These are phyloP conservation scores for Astrephomene gubernaculifera DNA, from an alignment of 139 green algal genomes.

Conservation along the genomic window DNA sequence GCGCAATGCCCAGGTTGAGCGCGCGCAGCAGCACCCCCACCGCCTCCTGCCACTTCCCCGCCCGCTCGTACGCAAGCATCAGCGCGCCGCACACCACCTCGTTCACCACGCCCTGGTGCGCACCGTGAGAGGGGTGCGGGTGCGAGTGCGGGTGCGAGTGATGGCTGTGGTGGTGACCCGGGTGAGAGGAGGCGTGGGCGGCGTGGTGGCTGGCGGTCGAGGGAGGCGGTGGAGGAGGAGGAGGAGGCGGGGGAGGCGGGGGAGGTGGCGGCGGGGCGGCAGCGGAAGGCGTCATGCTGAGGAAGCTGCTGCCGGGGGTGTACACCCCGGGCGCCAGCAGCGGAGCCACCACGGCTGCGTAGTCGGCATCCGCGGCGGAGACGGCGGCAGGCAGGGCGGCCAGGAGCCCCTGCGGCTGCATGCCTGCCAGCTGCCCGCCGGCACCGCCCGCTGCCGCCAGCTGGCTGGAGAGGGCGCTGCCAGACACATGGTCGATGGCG, in stretches of 20 bases:
- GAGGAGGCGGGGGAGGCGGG: not conserved
- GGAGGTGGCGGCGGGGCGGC: not conserved
- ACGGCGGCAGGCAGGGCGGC: not conserved
- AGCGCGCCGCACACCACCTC: constrained; percentile 87
- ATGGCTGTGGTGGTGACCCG: too few relatives aligned
- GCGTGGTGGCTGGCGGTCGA: not conserved
- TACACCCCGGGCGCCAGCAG: not conserved
- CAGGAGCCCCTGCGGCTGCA: not conserved
- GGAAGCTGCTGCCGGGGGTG: not conserved
- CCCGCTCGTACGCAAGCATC: constrained; percentile 88
- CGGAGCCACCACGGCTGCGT: not conserved
- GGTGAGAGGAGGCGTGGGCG: not conserved
- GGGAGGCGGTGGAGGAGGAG: not conserved
- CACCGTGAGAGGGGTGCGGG: not conserved
- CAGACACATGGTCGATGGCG: not conserved
- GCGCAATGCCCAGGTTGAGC: constrained; percentile 58
- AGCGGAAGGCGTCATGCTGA: not conserved
- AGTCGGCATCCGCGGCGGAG: not conserved
- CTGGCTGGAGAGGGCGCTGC: not conserved
- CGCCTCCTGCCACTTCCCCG: constrained; percentile 78
- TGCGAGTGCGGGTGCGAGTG: not conserved
- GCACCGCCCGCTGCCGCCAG: not conserved
- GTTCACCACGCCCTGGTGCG: constrained; percentile 69
- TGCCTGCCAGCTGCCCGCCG: not conserved
- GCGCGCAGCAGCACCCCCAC: constrained; percentile 76